Evolutionary conservation across 1,284 basidiomycete species (phyloP).

Genomic region (Ustilago loliicola): DNA sequence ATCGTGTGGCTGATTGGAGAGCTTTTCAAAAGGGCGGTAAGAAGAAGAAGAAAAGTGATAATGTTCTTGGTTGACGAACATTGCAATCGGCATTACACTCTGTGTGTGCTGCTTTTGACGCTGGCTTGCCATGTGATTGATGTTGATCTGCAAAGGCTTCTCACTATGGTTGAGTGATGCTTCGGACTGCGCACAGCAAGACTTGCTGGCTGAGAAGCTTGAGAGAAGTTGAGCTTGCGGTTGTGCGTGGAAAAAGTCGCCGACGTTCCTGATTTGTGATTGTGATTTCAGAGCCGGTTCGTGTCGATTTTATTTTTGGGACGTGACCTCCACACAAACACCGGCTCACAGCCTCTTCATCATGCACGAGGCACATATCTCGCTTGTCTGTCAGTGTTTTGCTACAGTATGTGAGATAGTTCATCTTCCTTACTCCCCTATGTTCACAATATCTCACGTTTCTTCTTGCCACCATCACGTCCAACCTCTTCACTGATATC

Average conservation of each 20-base stretch:
- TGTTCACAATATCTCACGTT: not conserved
- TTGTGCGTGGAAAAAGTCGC: not conserved
- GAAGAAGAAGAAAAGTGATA: slow-evolving; percentile 63
- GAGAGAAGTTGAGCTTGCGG: not conserved
- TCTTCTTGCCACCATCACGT: slow-evolving; percentile 1
- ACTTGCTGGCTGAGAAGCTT: too few species aligned
- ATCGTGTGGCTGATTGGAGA: slow-evolving; percentile 66
- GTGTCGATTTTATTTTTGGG: not conserved
- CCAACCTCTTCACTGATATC: not conserved
- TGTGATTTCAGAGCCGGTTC: not conserved
- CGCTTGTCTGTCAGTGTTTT: not conserved
- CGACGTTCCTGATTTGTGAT: not conserved
- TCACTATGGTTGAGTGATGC: not conserved
- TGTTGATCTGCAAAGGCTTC: not conserved
- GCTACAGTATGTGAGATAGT: not conserved
- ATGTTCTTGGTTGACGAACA: slow-evolving; percentile 51
- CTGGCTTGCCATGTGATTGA: too few species aligned
- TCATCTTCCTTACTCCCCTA: not conserved
- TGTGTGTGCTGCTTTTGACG: not conserved
- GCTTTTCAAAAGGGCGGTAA: slow-evolving; percentile 61
- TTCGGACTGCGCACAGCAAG: not conserved
- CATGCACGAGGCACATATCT: not conserved
- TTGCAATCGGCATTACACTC: not conserved
- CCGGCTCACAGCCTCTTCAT: not conserved
- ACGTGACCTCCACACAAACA: not conserved